Percentiles rank a stretch among this genome's conserved stretches.
These are phyloP conservation scores for Austroboletus novae-zelandiae DNA, from an alignment of 1,284 basidiomycete species.

Conservation along the genomic window DNA sequence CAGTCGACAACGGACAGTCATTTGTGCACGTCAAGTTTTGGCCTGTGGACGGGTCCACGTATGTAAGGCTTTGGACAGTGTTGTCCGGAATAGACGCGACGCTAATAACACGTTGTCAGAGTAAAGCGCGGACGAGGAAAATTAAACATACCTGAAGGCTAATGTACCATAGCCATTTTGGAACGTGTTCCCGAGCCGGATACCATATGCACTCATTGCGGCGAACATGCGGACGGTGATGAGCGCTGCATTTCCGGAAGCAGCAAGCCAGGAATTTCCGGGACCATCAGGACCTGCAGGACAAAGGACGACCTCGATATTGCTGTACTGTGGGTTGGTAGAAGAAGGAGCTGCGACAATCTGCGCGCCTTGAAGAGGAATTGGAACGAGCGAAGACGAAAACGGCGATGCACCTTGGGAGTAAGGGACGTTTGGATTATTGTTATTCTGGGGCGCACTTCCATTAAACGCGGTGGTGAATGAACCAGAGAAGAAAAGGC, in stretches of 20 bases:
- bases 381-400: constrained; percentile 87
- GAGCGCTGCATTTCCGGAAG: constrained; percentile 65
- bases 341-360: constrained; percentile 75
- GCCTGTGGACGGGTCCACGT: constrained; percentile 73
- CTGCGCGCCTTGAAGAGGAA: constrained; percentile 68
- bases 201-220: constrained; percentile 70
- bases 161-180: constrained; percentile 77
- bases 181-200: constrained; percentile 92
- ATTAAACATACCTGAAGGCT: constrained; percentile 66
- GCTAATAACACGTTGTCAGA: constrained; percentile 39
- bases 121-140: neutral
- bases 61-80: constrained; percentile 71
- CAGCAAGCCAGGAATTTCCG: constrained; percentile 82
- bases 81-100: constrained; percentile 89
- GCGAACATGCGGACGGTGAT: constrained; percentile 77
- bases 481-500: constrained; percentile 85
- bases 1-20: constrained; percentile 72
- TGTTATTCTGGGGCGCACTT: constrained; percentile 55
- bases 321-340: constrained; percentile 57
- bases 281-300: constrained; percentile 78
- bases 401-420: constrained; percentile 80
- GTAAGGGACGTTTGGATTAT: constrained; percentile 75
- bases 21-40: constrained; percentile 70
- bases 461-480: constrained; percentile 76
- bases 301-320: constrained; percentile 80